These are phyloP conservation scores for Globisporangium yorkense DNA, from an alignment of 352 stramenopile genomes.

Conservation along the genomic window DNA sequence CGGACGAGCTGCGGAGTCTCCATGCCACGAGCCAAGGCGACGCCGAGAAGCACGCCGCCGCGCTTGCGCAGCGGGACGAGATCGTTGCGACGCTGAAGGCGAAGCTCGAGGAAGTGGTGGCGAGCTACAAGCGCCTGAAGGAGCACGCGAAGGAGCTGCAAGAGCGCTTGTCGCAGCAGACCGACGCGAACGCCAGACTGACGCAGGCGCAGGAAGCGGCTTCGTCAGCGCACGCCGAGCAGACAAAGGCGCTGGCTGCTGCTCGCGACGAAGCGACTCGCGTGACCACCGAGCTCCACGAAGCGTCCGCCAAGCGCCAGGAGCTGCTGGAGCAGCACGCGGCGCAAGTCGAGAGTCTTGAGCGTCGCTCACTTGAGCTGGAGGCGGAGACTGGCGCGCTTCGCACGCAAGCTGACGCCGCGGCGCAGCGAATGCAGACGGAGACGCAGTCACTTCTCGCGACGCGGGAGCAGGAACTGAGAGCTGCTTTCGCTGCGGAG, in stretches of 20 bases:
- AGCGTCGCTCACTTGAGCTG: constrained; percentile 19
- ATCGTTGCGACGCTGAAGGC: constrained; percentile 46
- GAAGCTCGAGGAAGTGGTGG: constrained; percentile 57
- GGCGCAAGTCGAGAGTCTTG: constrained; percentile 23
- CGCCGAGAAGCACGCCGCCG: neutral
- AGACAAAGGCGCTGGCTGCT: constrained; percentile 26
- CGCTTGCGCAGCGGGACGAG: constrained; percentile 31
- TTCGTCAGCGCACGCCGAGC: constrained; percentile 19
- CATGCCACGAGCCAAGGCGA: constrained; percentile 5
- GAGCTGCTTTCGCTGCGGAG: constrained; percentile 9
- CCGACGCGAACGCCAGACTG: constrained; percentile 1
- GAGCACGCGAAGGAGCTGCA: constrained; percentile 37
- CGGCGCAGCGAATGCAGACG: constrained; percentile 19
- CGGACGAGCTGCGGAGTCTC: constrained; percentile 16
- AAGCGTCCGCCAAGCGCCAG: constrained; percentile 10
- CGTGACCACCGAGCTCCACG: constrained; percentile 14
- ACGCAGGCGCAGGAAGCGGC: constrained; percentile 21
- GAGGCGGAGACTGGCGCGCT: constrained; percentile 22
- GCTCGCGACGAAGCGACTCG: constrained; percentile 12
- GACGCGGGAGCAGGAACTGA: constrained; percentile 10
- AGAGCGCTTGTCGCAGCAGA: constrained; percentile 29
- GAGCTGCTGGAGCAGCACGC: constrained; percentile 20
- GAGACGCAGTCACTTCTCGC: constrained; percentile 11
- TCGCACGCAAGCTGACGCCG: constrained; percentile 13
- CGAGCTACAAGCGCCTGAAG: constrained; percentile 56